phyloP scores from a whole-genome alignment of 73 alveolate genomes.

The Paramecium octaurelia region DNA sequence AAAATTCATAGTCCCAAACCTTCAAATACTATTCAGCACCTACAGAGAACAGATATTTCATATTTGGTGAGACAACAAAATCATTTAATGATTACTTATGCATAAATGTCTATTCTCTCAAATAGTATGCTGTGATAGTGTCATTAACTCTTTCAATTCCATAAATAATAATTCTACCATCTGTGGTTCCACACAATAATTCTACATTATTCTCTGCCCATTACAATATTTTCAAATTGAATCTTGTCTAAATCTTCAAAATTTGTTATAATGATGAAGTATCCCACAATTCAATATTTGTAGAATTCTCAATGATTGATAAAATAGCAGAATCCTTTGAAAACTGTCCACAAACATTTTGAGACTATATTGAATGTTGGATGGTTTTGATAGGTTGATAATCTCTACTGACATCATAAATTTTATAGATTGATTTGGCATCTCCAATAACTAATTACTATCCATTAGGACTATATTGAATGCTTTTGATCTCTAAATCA shows the following conservation, averaged over 20 bases:
- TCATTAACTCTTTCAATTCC: conserved; percentile 59
- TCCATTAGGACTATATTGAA: conserved; percentile 70
- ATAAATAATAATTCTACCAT: conserved; percentile 38
- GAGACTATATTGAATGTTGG: conserved; percentile 64
- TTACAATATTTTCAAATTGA: not conserved
- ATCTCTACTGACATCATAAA: conserved; percentile 72
- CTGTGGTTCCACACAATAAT: conserved; percentile 32
- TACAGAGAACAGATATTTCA: conserved; percentile 56
- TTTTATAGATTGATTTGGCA: conserved; percentile 67
- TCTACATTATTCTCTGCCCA: conserved; percentile 60
- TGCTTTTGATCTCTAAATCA: conserved; percentile 61
- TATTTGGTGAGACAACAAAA: conserved; percentile 30
- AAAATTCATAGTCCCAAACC: conserved; percentile 63
- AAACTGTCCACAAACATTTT: conserved; percentile 25
- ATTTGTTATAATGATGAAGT: conserved; percentile 37
- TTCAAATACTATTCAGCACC: conserved; percentile 50
- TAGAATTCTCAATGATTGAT: conserved; percentile 36
- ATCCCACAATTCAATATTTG: conserved; percentile 54
- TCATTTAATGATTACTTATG: conserved; percentile 51
- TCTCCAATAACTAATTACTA: conserved; percentile 67
- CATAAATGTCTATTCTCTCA: conserved; percentile 52
- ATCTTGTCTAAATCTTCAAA: not conserved
- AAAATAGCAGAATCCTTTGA: conserved; percentile 48
- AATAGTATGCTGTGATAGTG: conserved; percentile 24
- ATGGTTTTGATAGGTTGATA: conserved; percentile 81